Base-by-base conservation (phyloP, 345 rosid species). In the Citrus glauca region DNA sequence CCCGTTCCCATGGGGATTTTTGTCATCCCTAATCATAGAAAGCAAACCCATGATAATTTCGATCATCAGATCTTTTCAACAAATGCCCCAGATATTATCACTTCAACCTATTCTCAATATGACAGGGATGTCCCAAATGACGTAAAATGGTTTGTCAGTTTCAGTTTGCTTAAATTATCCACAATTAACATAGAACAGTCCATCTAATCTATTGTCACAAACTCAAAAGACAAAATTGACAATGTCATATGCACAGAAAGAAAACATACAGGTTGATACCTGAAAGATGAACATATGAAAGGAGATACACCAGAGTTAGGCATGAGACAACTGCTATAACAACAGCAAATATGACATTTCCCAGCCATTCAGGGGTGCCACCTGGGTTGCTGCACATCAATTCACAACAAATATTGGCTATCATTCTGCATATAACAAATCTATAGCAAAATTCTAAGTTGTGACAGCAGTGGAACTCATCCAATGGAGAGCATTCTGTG, bases 231-330 rank as follows among this genome's bases (percentile, higher is more conserved):
- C 24, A 68, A 38, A 68, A 37, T 37, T 61, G 25, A 63, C 33
- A 73, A 62, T 10, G 42, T 50, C 38, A 57, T 7, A 25, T 17
- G 72, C 77, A 81, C 65, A 30, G 57, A 28, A 64, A 63, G 61
- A 84, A 74, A 61, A 80, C 73, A 30, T 78, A 68, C 53, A 55
- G 27, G 24, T 69, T 45, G 50, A 73, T 84, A 93, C 98, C 98
- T 60, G 99, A 91, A 81, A 92, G 91, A 83, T 96, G 98, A 77
- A 94, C 79, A 84, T 96, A 96, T 20, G 99, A 87, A 81, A 96
- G 89, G 59, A 95, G 82, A 86, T 95, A 92, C 69, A 89, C 91
- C 88, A 92, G 71, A 37, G 97, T 91, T 81, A 94, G 84, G 89
- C 93, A 90, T 65, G 90, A 32, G 50, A 88, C 77, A 81, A 83